Conservation (phyloP, 2,329 filamentous ascomycete species). For the Grosmannia penicillata region DNA sequence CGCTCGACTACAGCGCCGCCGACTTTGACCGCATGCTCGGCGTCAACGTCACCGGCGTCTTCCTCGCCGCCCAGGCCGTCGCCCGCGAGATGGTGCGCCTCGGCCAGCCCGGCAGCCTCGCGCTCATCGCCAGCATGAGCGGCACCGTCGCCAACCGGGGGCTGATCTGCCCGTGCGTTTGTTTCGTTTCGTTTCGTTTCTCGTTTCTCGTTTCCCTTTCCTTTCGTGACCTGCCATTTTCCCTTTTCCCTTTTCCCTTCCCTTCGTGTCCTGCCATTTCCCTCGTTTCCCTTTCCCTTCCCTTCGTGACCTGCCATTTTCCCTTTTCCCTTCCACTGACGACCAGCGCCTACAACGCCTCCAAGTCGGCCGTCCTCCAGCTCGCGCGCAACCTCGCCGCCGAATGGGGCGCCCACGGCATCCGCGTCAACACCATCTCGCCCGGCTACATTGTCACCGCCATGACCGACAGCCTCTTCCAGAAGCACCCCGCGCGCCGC, state of each 20-base stretch:
- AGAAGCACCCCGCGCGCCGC: conserved; percentile 53
- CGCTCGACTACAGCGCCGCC: conserved; percentile 64
- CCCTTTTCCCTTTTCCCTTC: neutral
- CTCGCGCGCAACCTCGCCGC: conserved; percentile 54
- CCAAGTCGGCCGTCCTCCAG: conserved; percentile 61
- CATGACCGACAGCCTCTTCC: conserved; percentile 73
- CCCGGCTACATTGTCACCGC: conserved; percentile 69
- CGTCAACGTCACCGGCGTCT: conserved; percentile 74
- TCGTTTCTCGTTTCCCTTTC: neutral
- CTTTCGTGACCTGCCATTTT: neutral
- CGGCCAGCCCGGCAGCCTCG: conserved; percentile 42
- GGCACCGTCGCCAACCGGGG: conserved; percentile 50
- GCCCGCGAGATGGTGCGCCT: conserved; percentile 57
- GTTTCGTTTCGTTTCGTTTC: conserved; percentile 13
- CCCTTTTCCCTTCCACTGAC: neutral
- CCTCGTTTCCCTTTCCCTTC: neutral
- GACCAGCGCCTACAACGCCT: conserved; percentile 54
- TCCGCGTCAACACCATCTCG: conserved; percentile 69
- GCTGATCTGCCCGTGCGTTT: conserved; percentile 41
- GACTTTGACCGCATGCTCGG: conserved; percentile 67
- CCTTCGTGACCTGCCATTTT: neutral
- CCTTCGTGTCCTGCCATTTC: neutral
- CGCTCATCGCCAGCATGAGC: conserved; percentile 57
- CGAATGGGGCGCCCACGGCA: conserved; percentile 59
- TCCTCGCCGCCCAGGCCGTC: conserved; percentile 79